A percentile compares a stretch with the other conserved stretches of the same genome.
phyloP scores from a whole-genome alignment of 768 basidiomycete genomes.

The Tulasnella sp. region DNA sequence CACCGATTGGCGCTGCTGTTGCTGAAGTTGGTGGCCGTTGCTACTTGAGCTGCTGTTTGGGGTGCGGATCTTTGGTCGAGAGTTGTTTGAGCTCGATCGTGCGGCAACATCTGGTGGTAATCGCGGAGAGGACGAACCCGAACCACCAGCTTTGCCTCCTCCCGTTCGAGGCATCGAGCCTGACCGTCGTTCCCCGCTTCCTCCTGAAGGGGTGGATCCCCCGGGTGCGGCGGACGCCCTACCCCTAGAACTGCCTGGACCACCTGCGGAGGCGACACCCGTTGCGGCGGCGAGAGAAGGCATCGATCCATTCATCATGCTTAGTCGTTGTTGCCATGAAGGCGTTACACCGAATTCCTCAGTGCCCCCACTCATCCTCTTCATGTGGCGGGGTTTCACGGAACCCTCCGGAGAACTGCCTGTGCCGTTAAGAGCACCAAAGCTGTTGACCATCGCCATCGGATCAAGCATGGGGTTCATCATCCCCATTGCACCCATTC shows the following conservation, averaged over 20 bases:
- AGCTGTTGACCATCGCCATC: neutral
- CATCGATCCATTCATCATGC: constrained; percentile 14
- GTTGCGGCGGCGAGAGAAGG: constrained; percentile 2
- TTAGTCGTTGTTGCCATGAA: neutral
- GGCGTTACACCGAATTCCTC: neutral
- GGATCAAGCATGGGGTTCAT: neutral
- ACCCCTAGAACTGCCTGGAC: neutral
- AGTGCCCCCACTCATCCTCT: neutral
- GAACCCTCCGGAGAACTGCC: too few relatives aligned
- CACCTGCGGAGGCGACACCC: neutral
- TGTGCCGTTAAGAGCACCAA: neutral
- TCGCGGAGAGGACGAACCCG: neutral
- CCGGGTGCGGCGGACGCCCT: neutral
- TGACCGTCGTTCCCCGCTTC: neutral
- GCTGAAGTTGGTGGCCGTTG: neutral
- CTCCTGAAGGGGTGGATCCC: neutral
- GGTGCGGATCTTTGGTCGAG: neutral
- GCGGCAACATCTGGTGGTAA: neutral
- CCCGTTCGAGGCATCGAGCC: neutral
- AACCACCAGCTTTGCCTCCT: too few relatives aligned
- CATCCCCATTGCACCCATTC: neutral
- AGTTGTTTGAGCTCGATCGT: neutral
- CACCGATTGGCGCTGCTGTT: neutral
- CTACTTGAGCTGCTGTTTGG: neutral
- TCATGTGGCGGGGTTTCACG: too few relatives aligned